Evolutionary conservation across 768 basidiomycete species (phyloP).

Genomic region (Boletus eberwhitei): DNA sequence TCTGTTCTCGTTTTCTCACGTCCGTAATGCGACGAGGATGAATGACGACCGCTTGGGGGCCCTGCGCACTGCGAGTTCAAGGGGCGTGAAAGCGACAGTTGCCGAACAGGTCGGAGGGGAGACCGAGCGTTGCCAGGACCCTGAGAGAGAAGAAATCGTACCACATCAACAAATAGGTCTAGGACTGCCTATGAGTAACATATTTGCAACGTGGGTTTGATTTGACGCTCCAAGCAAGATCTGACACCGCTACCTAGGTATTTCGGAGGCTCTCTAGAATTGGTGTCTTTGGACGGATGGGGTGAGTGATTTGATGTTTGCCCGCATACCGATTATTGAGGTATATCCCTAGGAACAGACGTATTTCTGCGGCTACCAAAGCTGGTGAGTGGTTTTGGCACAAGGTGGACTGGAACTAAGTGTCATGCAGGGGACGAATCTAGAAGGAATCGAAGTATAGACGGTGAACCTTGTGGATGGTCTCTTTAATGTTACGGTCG

Average conservation of each 20-base stretch:
- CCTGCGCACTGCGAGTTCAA: slow-evolving; percentile 57
- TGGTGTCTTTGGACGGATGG: slow-evolving; percentile 81
- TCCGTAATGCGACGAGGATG: slow-evolving; percentile 70
- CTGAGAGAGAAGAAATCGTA: slow-evolving; percentile 44
- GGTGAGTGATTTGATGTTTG: slow-evolving; percentile 44
- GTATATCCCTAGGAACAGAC: slow-evolving; percentile 59
- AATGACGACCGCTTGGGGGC: slow-evolving; percentile 65
- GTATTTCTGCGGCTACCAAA: slow-evolving; percentile 79
- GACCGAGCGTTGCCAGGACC: slow-evolving; percentile 29
- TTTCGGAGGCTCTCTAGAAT: slow-evolving; percentile 76
- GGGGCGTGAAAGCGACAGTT: slow-evolving; percentile 74
- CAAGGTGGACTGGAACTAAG: neutral
- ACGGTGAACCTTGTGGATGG: neutral
- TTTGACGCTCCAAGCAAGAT: neutral
- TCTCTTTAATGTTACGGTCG: neutral
- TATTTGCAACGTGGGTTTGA: slow-evolving; percentile 69
- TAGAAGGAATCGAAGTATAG: slow-evolving; percentile 81
- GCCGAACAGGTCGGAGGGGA: slow-evolving; percentile 62
- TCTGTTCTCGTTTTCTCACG: slow-evolving; percentile 86
- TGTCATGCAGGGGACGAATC: slow-evolving; percentile 65
- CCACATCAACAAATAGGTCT: slow-evolving; percentile 71
- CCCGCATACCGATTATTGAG: neutral
- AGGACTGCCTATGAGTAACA: slow-evolving; percentile 86
- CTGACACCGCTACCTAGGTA: slow-evolving; percentile 45
- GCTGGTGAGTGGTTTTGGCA: slow-evolving; percentile 48